Conservation (phyloP, 1,139 yeast genomes). For the Scheffersomyces cryptocercus region DNA sequence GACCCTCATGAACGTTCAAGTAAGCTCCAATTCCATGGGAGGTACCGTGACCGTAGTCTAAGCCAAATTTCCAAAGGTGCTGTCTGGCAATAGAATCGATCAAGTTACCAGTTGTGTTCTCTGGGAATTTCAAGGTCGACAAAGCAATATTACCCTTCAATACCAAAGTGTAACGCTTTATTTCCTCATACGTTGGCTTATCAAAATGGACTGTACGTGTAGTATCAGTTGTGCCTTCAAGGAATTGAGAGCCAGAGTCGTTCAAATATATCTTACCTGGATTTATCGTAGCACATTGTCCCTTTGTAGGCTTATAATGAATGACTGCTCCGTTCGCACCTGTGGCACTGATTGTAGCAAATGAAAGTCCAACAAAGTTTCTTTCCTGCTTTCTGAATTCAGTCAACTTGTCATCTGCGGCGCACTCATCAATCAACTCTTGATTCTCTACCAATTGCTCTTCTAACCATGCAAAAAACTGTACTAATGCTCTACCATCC, state of each 20-base stretch:
- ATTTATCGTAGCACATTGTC: constrained; percentile 65
- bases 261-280: constrained; percentile 78
- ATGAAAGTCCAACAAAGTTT: constrained; percentile 79
- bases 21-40: constrained; percentile 97
- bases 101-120: constrained; percentile 79
- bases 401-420: constrained; percentile 70
- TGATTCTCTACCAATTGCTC: constrained; percentile 54
- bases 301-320: constrained; percentile 77
- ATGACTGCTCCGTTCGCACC: constrained; percentile 94
- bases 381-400: constrained; percentile 63
- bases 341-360: constrained; percentile 88
- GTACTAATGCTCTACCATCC: constrained; percentile 82
- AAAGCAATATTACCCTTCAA: constrained; percentile 89
- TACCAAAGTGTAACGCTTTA: constrained; percentile 79
- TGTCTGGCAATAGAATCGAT: constrained; percentile 92
- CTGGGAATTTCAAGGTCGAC: constrained; percentile 78
- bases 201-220: constrained; percentile 90
- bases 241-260: constrained; percentile 93
- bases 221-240: constrained; percentile 95
- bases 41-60: constrained; percentile 95
- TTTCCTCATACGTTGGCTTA: constrained; percentile 66
- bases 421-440: constrained; percentile 70
- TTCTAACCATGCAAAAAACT: constrained; percentile 88
- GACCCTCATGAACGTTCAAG: constrained; percentile 95
- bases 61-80: constrained; percentile 78